phyloP scores from a whole-genome alignment of 768 basidiomycete species.

The Tricholoma saponaceum region DNA sequence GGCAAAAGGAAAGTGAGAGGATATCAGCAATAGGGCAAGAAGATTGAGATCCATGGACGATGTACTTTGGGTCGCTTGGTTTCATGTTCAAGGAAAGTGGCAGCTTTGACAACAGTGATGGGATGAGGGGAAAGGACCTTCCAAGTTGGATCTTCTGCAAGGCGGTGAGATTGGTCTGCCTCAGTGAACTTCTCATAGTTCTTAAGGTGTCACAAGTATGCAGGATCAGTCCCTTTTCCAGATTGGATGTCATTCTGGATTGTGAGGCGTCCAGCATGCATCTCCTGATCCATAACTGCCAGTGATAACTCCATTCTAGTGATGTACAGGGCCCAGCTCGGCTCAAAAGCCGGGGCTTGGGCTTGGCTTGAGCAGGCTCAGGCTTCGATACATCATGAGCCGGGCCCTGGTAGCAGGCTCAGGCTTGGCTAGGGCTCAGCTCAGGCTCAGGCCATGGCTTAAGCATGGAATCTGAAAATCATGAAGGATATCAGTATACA shows the following conservation, averaged over 20 bases:
- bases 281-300: background rate
- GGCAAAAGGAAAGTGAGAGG: background rate
- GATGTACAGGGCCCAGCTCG: no score
- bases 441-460: no score
- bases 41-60: background rate
- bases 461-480: no score
- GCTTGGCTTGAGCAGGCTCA: no score
- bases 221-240: background rate
- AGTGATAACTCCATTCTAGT: background rate
- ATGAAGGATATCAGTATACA: no score
- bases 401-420: no score
- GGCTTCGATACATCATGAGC: no score
- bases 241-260: background rate
- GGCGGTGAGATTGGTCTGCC: constrained; percentile 8
- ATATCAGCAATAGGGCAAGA: background rate
- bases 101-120: constrained; percentile 25
- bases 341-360: no score
- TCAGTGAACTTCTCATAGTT: constrained; percentile 22
- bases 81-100: constrained; percentile 26
- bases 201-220: constrained; percentile 16
- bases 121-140: constrained; percentile 20
- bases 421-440: no score
- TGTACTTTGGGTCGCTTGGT: constrained; percentile 24
- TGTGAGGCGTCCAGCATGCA: background rate
- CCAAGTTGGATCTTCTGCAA: constrained; percentile 1